Base-by-base conservation (phyloP, 768 basidiomycete genomes). In the Mycena alexandri region DNA sequence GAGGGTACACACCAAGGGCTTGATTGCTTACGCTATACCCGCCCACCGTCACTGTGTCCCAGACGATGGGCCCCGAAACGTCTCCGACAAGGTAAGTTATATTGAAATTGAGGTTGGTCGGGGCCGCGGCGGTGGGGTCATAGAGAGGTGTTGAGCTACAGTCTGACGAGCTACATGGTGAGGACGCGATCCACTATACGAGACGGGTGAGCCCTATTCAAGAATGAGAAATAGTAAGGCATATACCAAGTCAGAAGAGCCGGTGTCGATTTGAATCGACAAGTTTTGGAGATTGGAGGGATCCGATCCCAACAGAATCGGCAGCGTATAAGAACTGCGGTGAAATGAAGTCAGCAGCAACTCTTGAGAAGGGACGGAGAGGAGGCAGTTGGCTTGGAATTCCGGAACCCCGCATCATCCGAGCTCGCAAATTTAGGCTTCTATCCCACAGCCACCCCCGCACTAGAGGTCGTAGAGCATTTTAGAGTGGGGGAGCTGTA, bases 231-330 rank as follows among this genome's bases (percentile, higher is more conserved):
- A 65, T 21, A 34, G 51, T 5, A 42, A 25, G 43, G 36, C 11
- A 81, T 87, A 71, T 64, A 93, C 92, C 25, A 93, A 81, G 79
- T 95, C 93, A 0, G 92, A 92, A 0, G 93, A 94, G 33, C 93
- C 93, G 0, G 91, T 93, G 72, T 95, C 93, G 42, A 94, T 85
- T 73, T 93, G 92, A 2, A 94, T 78, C 8, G 85, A 88, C 24
- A 91, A 77, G 24, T 82, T 83, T 61, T 90, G 81, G 80, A 85
- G 36, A 9, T 36, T 61, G 75, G 6, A 75, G 51, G 84, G 34
- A 25, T 42, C 61, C 77, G 9, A 59, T 13, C 93, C 92, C 24
- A 93, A 80, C 21, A 73, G 77, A 6, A 91, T 79, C 5, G 87
- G 82, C n/a, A 92, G 76, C 2, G 89, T 89, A 74, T 94, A 93